Base-by-base conservation (phyloP, 2,329 filamentous ascomycete species). In the Tolypocladium guangdongense region DNA sequence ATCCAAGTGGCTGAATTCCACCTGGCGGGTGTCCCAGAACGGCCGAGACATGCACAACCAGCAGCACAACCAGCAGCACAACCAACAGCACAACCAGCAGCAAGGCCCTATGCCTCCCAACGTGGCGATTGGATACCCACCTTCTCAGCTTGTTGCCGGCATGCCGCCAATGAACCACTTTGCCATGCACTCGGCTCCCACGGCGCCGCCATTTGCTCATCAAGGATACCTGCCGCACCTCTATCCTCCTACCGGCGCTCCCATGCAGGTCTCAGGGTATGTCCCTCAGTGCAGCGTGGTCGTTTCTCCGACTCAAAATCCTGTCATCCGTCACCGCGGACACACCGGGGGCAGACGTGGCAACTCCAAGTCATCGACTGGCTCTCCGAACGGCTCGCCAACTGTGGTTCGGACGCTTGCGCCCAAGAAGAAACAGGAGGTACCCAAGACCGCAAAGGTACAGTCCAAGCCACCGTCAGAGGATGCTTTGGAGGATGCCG, bases 401-500 rank as follows among this genome's bases (percentile, higher is more conserved):
- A 18, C 22, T 2, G 37, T 45, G 12, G 32, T 27, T 10, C 52
- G 56, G 14, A 50, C 27, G 4, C 18, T 2, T 14, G 24, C 18
- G 10, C 20, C 33, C 8, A 41, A 45, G 14, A 38, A 49, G 22
- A 38, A 38, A 7, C n/a, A 41, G n/a, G 33, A 51, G 36, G 2
- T 36, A 14, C 3, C 39, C 5, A 36, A 56, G 14, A 57, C 58
- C 30, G 50, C 46, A 30, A 33, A 54, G 43, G 30, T 49, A 7
- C 66, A 65, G 50, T 64, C 63, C 7, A 68, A 70, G 53, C 62
- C 62, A 10, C 59, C 62, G 2, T 59, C 59, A 1, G 66, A 68
- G 41, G 64, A 67, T 46, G 56, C 55, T 0, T 32, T 66, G 33
- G 47, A 52, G 6, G 55, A 56, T 39, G 50, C 52, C 4, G 57